Base-by-base conservation (phyloP, 257 asterid species). In the Solanum piurae region DNA sequence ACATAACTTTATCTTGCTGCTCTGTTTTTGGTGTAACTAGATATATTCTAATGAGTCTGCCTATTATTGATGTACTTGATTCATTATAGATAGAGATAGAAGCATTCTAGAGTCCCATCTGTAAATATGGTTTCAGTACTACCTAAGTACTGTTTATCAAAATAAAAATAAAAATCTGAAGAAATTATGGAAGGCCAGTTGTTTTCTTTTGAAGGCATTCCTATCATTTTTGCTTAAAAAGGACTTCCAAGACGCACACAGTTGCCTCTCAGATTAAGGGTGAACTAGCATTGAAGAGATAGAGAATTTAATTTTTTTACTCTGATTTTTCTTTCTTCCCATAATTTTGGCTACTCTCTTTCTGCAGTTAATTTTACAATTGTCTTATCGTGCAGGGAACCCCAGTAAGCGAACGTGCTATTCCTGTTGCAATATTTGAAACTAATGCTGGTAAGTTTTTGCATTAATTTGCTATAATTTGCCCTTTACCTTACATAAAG, bases 321-420 rank as follows among this genome's bases (percentile, higher is more conserved):
- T 87, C 76, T 84, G 87, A 86, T 88, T 87, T 64, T 62, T 86
- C 88, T 90, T 79, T 77, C 90, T 85, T 86, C 83, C 87, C 84
- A 23, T 87, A 86, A 49, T 8, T 27, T 80, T 46, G 85, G 85
- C 18, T 80, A 13, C 38, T 46, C 40, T 29, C 40, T 46, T 80
- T 80, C 42, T 29, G 62, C 27, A 80, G 85, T 46, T 80, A 80
- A 80, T 46, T 80, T 46, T 18, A 80, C 85, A 31, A 31, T 46
- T 29, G 29, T 46, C 88, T 86, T 23, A 80, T 75, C 40, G 92
- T 88, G 88, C 98, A 97, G 99, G 99, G 99, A 88, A 91, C 96
- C 77, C 98, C 99, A 66, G 99, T 97, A 88, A 97, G 99, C 36
- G 99, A 97, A 93, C 99, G 99, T 88, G 99, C 99, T 87, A 91